Percentiles rank a stretch among this genome's conserved stretches.
Conservation (phyloP, 1,284 basidiomycete species). For the Xerocomus tenax region DNA sequence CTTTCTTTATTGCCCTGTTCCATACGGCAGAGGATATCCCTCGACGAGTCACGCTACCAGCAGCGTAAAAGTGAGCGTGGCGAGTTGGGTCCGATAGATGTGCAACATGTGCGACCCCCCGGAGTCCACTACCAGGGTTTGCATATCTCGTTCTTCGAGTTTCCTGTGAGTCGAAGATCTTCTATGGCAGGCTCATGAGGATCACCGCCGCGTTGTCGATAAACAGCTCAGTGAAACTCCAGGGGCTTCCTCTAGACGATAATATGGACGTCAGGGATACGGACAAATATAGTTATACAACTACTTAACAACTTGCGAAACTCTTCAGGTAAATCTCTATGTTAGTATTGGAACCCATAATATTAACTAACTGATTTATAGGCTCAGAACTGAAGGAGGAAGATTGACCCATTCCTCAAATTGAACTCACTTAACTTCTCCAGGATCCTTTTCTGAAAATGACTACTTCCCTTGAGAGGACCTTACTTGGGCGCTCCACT, state of each 20-base stretch:
- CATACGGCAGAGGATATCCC: conserved; percentile 1
- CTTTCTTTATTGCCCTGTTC: conserved; percentile 16
- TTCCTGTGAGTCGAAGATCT: neutral
- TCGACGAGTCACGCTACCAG: neutral
- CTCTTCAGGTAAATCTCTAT: neutral
- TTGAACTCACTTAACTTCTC: neutral
- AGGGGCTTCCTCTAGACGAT: neutral
- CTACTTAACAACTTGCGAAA: neutral
- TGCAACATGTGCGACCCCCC: neutral
- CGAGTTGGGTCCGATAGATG: neutral
- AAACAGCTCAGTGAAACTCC: neutral
- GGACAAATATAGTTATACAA: neutral
- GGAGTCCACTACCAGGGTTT: neutral
- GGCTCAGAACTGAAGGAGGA: neutral
- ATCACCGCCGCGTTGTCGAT: neutral
- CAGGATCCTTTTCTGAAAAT: neutral
- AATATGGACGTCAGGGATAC: neutral
- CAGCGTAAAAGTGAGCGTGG: neutral
- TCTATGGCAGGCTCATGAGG: neutral
- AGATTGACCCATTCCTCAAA: neutral
- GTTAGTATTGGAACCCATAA: too few species aligned
- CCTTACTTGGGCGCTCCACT: neutral
- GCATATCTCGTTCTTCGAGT: neutral
- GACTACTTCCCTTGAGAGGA: neutral
- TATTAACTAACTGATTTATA: neutral